Conservation (phyloP, 2,329 filamentous ascomycete species). For the Botryotinia calthae region DNA sequence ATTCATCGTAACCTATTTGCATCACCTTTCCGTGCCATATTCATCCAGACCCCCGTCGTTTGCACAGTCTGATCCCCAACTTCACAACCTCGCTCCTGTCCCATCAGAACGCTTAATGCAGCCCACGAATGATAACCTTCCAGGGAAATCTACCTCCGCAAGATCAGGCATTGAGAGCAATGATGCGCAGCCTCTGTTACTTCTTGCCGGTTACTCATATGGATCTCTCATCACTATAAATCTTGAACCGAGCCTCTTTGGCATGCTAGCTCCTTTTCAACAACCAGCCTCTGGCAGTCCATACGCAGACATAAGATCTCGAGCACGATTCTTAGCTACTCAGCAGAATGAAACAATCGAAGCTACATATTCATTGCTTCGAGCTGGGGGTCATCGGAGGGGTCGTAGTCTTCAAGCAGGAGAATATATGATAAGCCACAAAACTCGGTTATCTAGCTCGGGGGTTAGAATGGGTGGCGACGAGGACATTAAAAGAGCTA, state of each 20-base stretch:
- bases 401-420: conserved; percentile 26
- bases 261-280: conserved; percentile 53
- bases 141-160: neutral
- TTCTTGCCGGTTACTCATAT: conserved; percentile 86
- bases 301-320: conserved; percentile 66
- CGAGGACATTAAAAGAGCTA: conserved; percentile 39
- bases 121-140: conserved; percentile 16
- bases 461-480: conserved; percentile 37
- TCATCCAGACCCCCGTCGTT: conserved; percentile 20
- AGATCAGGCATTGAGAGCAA: neutral
- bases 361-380: conserved; percentile 25
- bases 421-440: conserved; percentile 26
- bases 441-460: conserved; percentile 27
- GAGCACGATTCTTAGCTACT: conserved; percentile 65
- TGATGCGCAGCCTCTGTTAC: conserved; percentile 39
- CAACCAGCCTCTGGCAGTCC: conserved; percentile 55
- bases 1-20: conserved; percentile 73
- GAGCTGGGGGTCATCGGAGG: conserved; percentile 20
- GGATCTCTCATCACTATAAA: conserved; percentile 78
- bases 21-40: conserved; percentile 41
- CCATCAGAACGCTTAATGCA: conserved; percentile 31
- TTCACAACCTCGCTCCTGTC: conserved; percentile 30
- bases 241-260: conserved; percentile 55
- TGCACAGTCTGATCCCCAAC: conserved; percentile 25
- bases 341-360: conserved; percentile 49